phyloP scores from a whole-genome alignment of 2,329 filamentous ascomycete genomes.

The Calonectria fujianensis region DNA sequence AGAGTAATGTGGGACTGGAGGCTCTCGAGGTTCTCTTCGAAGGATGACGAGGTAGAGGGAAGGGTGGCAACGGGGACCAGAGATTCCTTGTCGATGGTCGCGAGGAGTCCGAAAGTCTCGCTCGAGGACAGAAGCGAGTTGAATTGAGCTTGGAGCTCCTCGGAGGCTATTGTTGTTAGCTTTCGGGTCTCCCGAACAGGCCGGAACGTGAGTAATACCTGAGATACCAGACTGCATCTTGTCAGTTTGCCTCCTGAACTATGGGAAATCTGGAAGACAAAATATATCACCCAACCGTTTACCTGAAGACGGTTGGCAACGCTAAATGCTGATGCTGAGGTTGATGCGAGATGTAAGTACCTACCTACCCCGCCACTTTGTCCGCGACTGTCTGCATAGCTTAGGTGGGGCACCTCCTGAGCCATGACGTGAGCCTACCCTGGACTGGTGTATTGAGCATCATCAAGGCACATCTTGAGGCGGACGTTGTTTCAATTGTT shows the following conservation, averaged over 20 bases:
- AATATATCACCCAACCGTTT: conserved; percentile 12
- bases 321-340: conserved; percentile 44
- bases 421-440: conserved; percentile 47
- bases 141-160: conserved; percentile 86
- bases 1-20: conserved; percentile 79
- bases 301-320: conserved; percentile 21
- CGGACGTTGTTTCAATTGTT: background rate
- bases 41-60: conserved; percentile 74
- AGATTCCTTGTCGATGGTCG: conserved; percentile 81
- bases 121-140: conserved; percentile 78
- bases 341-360: conserved; percentile 47
- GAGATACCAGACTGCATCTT: conserved; percentile 87
- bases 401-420: conserved; percentile 46
- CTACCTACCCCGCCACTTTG: conserved; percentile 53
- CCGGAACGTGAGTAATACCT: conserved; percentile 67
- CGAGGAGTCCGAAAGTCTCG: conserved; percentile 81
- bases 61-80: conserved; percentile 76
- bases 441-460: conserved; percentile 24
- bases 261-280: background rate
- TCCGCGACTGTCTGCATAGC: conserved; percentile 44
- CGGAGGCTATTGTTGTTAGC: conserved; percentile 74
- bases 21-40: conserved; percentile 77
- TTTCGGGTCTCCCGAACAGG: background rate
- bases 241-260: conserved; percentile 7
- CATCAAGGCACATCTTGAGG: background rate